Percentiles rank a stretch among this genome's conserved stretches.
Evolutionary conservation across 768 basidiomycete species (phyloP).

Genomic region (Daedaleopsis nitida): DNA sequence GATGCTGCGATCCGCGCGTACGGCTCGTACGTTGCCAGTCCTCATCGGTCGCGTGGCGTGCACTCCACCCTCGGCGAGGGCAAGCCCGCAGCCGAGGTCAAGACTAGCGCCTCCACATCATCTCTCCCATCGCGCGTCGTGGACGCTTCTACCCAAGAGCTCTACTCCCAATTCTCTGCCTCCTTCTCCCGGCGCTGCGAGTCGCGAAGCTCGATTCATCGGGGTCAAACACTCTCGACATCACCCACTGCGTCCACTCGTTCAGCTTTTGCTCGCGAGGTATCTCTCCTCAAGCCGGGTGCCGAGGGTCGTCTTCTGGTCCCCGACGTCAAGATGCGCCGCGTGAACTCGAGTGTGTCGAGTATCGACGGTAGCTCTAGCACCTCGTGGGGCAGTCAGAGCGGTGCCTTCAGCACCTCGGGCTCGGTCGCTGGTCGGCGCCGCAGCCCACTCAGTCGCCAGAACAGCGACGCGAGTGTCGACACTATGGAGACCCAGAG

Average conservation of each 20-base stretch:
- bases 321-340: slow-evolving; percentile 44
- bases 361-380: slow-evolving; percentile 17
- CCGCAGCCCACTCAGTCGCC: slow-evolving; percentile 42
- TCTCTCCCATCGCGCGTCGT: slow-evolving; percentile 10
- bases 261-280: slow-evolving; percentile 38
- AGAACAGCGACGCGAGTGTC: slow-evolving; percentile 43
- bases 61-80: slow-evolving; percentile 47
- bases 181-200: slow-evolving; percentile 59
- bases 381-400: slow-evolving; percentile 17
- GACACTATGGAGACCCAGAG: slow-evolving; percentile 30
- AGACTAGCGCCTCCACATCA: slow-evolving; percentile 10
- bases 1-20: slow-evolving; percentile 36
- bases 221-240: slow-evolving; percentile 25
- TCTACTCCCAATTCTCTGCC: slow-evolving; percentile 57
- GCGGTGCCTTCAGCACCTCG: slow-evolving; percentile 5
- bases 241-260: slow-evolving; percentile 38
- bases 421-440: slow-evolving; percentile 19
- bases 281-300: slow-evolving; percentile 55
- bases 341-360: slow-evolving; percentile 23
- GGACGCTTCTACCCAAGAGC: slow-evolving; percentile 37
- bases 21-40: slow-evolving; percentile 50
- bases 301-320: slow-evolving; percentile 68
- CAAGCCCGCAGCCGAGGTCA: slow-evolving; percentile 22
- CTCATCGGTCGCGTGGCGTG: slow-evolving; percentile 51
- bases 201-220: slow-evolving; percentile 45